These are phyloP conservation scores for Gynandropsis gynandra DNA, from an alignment of 345 rosid genomes.

Conservation along the genomic window DNA sequence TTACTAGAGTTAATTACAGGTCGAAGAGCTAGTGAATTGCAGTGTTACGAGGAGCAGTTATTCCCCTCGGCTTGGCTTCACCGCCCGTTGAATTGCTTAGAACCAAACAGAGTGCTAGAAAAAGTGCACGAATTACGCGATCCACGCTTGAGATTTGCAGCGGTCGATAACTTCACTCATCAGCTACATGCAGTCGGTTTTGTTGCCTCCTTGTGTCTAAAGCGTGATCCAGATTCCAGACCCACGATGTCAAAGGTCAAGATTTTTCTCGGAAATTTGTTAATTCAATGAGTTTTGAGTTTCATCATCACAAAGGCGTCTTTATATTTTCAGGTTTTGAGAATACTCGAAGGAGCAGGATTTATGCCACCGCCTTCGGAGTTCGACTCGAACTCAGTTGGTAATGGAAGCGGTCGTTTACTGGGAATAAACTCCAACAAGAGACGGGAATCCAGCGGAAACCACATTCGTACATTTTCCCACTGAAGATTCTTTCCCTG, in stretches of 20 bases:
- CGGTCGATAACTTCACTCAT: conserved; percentile 23
- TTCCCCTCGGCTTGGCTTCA: conserved; percentile 41
- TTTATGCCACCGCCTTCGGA: conserved; percentile 25
- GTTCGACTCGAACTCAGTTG: conserved; percentile 38
- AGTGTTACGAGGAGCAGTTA: conserved; percentile 29
- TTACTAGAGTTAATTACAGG: conserved; percentile 59
- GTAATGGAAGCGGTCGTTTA: conserved; percentile 53
- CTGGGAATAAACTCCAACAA: conserved; percentile 27
- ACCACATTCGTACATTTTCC: conserved; percentile 43
- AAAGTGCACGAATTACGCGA: conserved; percentile 31
- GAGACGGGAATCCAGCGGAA: conserved; percentile 21
- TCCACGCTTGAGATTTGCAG: conserved; percentile 33
- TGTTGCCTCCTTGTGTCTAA: conserved; percentile 42
- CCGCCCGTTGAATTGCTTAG: conserved; percentile 31
- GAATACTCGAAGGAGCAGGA: conserved; percentile 51
- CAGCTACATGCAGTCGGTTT: conserved; percentile 43
- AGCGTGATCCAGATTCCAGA: conserved; percentile 43
- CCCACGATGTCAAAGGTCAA: conserved; percentile 57
- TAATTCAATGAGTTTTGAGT: not conserved
- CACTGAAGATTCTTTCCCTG: conserved; percentile 5
- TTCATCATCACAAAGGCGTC: no score
- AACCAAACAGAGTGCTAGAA: conserved; percentile 27
- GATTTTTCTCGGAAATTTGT: not conserved
- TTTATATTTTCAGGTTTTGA: conserved; percentile 27
- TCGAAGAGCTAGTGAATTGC: conserved; percentile 38